These are phyloP conservation scores for Geranium incanum DNA, from an alignment of 441 rosid genomes.

Conservation along the genomic window DNA sequence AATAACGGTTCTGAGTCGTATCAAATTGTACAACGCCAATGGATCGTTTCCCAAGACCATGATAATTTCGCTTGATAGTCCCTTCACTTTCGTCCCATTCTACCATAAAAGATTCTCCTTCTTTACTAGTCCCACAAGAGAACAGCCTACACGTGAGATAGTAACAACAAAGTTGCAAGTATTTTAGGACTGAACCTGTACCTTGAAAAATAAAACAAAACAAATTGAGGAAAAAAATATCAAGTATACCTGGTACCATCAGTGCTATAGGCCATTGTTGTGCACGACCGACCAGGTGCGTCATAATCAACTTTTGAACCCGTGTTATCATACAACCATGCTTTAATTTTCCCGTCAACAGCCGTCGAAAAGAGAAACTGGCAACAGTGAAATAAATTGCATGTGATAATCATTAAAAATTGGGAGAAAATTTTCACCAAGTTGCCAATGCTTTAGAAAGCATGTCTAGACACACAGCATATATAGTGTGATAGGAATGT, in stretches of 20 bases:
- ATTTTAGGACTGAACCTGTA: not conserved
- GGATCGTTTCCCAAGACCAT: slow-evolving; percentile 63
- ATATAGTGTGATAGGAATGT: not conserved
- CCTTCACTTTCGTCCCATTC: slow-evolving; percentile 92
- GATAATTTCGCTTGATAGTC: slow-evolving; percentile 48
- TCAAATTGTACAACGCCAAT: slow-evolving; percentile 63
- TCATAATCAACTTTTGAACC: slow-evolving; percentile 83
- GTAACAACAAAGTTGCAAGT: slow-evolving; percentile 18
- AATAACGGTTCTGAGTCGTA: slow-evolving; percentile 56
- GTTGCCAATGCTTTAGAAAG: not conserved
- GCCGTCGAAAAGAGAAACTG: slow-evolving; percentile 81
- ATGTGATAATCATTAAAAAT: not conserved
- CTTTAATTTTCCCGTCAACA: slow-evolving; percentile 74
- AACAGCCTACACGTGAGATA: slow-evolving; percentile 39
- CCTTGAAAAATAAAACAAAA: not conserved
- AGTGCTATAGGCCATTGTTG: slow-evolving; percentile 68
- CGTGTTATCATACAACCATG: slow-evolving; percentile 62
- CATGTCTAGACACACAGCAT: not conserved
- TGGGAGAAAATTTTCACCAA: not conserved
- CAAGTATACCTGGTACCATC: slow-evolving; percentile 61
- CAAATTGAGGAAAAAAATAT: slow-evolving; percentile 3
- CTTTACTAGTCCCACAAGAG: slow-evolving; percentile 75
- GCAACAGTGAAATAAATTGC: slow-evolving; percentile 1
- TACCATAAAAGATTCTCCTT: slow-evolving; percentile 64
- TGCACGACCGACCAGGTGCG: slow-evolving; percentile 68